Conservation (phyloP, 176 grass and related monocot genomes). For the Phoenix dactylifera region DNA sequence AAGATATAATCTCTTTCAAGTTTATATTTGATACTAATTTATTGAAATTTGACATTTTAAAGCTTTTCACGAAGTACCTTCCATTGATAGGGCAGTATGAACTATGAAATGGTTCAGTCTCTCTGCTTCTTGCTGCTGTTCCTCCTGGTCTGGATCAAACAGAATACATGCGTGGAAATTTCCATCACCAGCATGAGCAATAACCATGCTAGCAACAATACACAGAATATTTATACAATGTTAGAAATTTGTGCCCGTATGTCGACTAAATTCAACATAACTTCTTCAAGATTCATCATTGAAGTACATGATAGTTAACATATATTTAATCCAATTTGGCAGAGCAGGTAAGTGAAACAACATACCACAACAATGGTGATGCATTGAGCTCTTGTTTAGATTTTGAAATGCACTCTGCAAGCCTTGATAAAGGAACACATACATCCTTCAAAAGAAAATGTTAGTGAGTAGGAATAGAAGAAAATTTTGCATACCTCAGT, state of each 20-base stretch:
- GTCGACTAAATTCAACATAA: too few relatives aligned
- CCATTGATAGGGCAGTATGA: constrained; percentile 80
- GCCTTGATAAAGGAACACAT: constrained; percentile 85
- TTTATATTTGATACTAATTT: too few relatives aligned
- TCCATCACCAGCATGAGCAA: constrained; percentile 94
- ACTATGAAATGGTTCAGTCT: constrained; percentile 95
- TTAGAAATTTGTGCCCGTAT: too few relatives aligned
- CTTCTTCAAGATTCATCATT: too few relatives aligned
- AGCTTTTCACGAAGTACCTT: constrained; percentile 40
- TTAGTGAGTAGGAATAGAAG: not conserved
- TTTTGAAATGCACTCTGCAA: constrained; percentile 90
- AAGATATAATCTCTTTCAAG: too few relatives aligned
- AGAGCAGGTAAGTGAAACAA: constrained; percentile 20
- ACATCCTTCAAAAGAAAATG: constrained; percentile 56
- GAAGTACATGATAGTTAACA: too few relatives aligned
- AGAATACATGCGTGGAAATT: constrained; percentile 97
- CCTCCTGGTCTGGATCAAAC: constrained; percentile 73
- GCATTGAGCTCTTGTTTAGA: constrained; percentile 82
- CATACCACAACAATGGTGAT: constrained; percentile 76
- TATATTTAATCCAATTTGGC: not conserved
- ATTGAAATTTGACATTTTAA: too few relatives aligned
- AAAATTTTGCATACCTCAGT: not conserved
- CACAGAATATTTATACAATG: too few relatives aligned
- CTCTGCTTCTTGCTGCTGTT: constrained; percentile 69
- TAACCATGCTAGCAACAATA: constrained; percentile 49